Evolutionary conservation across 78 protist species (phyloP).

Genomic region (Dictyostelium firmibasis): DNA sequence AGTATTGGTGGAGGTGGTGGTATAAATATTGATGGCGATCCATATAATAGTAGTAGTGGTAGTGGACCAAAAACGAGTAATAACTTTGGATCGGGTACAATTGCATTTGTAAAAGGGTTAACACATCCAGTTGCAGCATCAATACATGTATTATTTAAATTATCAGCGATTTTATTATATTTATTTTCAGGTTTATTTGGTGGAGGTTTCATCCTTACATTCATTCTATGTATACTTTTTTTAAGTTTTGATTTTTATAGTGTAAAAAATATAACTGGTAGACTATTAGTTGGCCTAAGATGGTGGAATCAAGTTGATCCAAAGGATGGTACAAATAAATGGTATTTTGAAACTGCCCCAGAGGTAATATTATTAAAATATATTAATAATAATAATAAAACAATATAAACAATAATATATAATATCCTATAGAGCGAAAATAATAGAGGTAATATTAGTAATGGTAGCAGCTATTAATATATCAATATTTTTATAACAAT

Average conservation of each 20-base stretch:
- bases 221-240: conserved; percentile 56
- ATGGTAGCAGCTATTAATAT: too few relatives aligned
- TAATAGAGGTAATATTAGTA: too few relatives aligned
- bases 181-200: conserved; percentile 25
- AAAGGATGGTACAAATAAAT: conserved; percentile 87
- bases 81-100: not conserved
- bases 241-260: conserved; percentile 91
- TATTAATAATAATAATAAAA: too few relatives aligned
- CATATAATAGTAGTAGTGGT: not conserved
- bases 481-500: too few relatives aligned
- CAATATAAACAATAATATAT: too few relatives aligned
- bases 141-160: conserved; percentile 63
- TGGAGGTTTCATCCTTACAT: conserved; percentile 33
- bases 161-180: conserved; percentile 30
- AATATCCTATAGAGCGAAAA: too few relatives aligned
- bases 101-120: not conserved
- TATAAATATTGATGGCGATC: not conserved
- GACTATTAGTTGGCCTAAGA: conserved; percentile 91
- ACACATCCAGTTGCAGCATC: conserved; percentile 53
- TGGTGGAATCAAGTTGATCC: conserved; percentile 92
- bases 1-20: not conserved
- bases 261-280: conserved; percentile 91
- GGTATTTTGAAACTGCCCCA: conserved; percentile 90
- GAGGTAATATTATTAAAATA: conserved; percentile 14
- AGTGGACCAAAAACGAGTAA: not conserved